Evolutionary conservation across 208 protist genomes (phyloP).

Genomic region (Trypanosoma cruzi): DNA sequence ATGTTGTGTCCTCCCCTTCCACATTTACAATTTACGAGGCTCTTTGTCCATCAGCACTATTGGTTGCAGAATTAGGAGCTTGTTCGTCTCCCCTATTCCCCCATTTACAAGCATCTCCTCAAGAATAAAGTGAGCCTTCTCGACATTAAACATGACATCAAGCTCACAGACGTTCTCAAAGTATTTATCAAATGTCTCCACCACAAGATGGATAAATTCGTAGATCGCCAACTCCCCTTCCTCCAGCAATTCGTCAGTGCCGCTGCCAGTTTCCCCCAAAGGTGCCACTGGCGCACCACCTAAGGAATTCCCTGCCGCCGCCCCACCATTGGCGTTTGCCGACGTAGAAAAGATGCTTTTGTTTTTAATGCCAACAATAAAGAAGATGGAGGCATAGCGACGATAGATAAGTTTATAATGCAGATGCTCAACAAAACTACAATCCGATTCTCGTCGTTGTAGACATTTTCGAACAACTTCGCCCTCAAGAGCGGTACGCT

Average conservation of each 20-base stretch:
- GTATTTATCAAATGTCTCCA: conserved; percentile 93
- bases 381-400: conserved; percentile 96
- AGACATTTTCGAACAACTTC: conserved; percentile 96
- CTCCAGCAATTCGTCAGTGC: conserved; percentile 11
- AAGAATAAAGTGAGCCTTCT: conserved; percentile 94
- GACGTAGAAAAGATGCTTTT: no score
- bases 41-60: conserved; percentile 65
- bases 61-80: conserved; percentile 65
- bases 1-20: background rate
- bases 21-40: conserved; percentile 20
- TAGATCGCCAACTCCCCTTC: conserved; percentile 93
- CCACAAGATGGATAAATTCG: conserved; percentile 94
- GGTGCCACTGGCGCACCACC: background rate
- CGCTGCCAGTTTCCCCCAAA: conserved; percentile 31
- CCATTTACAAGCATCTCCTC: conserved; percentile 94
- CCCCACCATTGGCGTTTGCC: background rate
- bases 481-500: conserved; percentile 87
- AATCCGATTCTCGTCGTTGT: conserved; percentile 80
- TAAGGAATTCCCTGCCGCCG: conserved; percentile 19
- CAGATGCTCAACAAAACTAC: conserved; percentile 93
- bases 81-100: conserved; percentile 90
- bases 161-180: conserved; percentile 92
- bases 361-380: conserved; percentile 93
- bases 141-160: conserved; percentile 95
- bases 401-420: conserved; percentile 94